Base-by-base conservation (phyloP, 2,329 filamentous ascomycete genomes). In the Neopestalotiopsis sp. region DNA sequence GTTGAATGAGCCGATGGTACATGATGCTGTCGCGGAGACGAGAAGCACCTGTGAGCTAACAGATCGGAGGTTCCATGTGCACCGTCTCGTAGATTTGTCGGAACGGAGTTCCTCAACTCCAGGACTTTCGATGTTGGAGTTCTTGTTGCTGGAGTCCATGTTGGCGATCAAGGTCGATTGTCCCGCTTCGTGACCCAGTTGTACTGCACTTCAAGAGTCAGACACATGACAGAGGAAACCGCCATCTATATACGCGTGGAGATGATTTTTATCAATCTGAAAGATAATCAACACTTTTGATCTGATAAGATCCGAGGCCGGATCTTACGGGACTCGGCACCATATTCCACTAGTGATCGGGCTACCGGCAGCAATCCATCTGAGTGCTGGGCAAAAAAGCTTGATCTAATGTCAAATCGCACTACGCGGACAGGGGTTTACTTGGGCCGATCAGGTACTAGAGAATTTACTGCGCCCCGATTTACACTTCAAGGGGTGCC, bases 1-100 rank as follows among this genome's bases (percentile, higher is more conserved):
- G 5, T 63, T 45, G 60, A 63, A 63, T 1, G 60, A 40, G 60
- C 60, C 60, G 12, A 63, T 63, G 1, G 60, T 63, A 32, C 60
- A 63, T 1, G 32, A 63, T 1, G 60, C 60, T 9, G 60, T 24
- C 13, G 34, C 60, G 5, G 60, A 63, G 24, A 63, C 60, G 20
- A 63, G 60, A 2, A 63, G 30, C 1, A 63, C 60, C 20, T 63
- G 60, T 2, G 60, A 30, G 28, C 28, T 60, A 28, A 60, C 57
- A 28, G 57, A 60, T 1, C 57, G 57, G 28, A 60, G 32, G 4
- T 60, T 60, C 45, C 45, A 52, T 52, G 45, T 24, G n/a, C 45
- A 52, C 24, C 45, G n/a, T 24, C 45, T 24, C 6, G 45, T n/a
- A 2, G 45, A 6, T 24, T 52, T 52, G 5, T 52, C 45, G 45